These are phyloP conservation scores for Talaromyces trachyspermus DNA, from an alignment of 495 filamentous ascomycete genomes.

Conservation along the genomic window DNA sequence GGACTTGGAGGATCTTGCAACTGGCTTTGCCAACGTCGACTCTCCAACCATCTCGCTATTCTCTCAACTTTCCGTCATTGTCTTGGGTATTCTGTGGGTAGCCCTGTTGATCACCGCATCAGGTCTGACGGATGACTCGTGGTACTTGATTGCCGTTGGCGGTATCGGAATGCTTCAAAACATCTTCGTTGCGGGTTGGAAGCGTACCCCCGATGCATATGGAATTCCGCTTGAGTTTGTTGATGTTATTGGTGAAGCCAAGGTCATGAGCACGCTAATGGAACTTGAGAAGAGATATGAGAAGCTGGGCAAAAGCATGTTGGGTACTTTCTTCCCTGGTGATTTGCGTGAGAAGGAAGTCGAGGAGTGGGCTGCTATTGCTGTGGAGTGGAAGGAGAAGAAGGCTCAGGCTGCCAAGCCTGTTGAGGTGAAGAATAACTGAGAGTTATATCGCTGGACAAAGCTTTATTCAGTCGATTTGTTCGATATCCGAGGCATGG, in stretches of 20 bases:
- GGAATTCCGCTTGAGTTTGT: slow-evolving; percentile 23
- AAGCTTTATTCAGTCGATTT: neutral
- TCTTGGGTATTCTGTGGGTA: slow-evolving; percentile 30
- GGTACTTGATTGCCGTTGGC: slow-evolving; percentile 38
- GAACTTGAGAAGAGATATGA: slow-evolving; percentile 22
- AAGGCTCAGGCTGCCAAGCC: neutral
- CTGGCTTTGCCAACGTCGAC: slow-evolving; percentile 14
- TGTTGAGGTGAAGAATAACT: slow-evolving; percentile 2
- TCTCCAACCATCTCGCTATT: slow-evolving; percentile 9
- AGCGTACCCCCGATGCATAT: slow-evolving; percentile 18
- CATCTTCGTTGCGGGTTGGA: slow-evolving; percentile 27
- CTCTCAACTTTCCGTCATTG: slow-evolving; percentile 12
- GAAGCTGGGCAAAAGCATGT: slow-evolving; percentile 21
- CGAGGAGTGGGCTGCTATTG: slow-evolving; percentile 15
- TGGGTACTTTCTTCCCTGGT: slow-evolving; percentile 28
- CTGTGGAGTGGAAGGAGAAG: slow-evolving; percentile 6
- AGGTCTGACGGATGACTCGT: slow-evolving; percentile 27
- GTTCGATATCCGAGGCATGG: neutral
- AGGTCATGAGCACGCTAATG: slow-evolving; percentile 27
- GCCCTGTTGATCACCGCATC: slow-evolving; percentile 30
- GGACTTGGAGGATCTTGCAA: slow-evolving; percentile 42
- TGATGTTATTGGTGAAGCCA: slow-evolving; percentile 18
- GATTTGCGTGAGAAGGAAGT: slow-evolving; percentile 18
- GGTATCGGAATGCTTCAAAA: slow-evolving; percentile 42
- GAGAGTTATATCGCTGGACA: neutral